Evolutionary conservation across 768 basidiomycete genomes (phyloP).

Genomic region (Sarcodon sp.): DNA sequence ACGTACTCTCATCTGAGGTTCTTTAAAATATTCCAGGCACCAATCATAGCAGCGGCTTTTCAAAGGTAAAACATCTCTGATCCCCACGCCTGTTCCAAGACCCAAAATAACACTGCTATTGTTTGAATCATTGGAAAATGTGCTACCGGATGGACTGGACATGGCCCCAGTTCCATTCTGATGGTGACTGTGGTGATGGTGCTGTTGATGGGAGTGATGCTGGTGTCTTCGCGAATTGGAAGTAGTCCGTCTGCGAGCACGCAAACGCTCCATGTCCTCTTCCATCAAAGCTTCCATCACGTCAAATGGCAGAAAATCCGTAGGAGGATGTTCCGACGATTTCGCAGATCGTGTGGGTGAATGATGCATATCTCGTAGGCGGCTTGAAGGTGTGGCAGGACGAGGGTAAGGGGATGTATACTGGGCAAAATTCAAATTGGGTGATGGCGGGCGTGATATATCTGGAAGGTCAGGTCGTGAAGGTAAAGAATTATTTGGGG

Average conservation of each 20-base stretch:
- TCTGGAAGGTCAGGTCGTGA: constrained; percentile 15
- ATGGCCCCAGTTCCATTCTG: constrained; percentile 28
- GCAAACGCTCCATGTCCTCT: constrained; percentile 87
- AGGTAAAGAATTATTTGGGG: constrained; percentile 20
- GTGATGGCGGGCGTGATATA: constrained; percentile 63
- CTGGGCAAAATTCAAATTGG: constrained; percentile 64
- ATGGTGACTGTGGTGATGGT: constrained; percentile 17
- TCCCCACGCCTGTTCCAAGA: constrained; percentile 66
- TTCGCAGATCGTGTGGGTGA: constrained; percentile 15
- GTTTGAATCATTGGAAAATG: constrained; percentile 66
- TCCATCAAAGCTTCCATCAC: constrained; percentile 86
- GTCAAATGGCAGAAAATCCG: constrained; percentile 57
- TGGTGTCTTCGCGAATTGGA: constrained; percentile 24
- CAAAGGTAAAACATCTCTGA: constrained; percentile 78
- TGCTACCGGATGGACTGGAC: constrained; percentile 62
- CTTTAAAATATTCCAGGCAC: constrained; percentile 95
- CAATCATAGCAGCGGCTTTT: constrained; percentile 92
- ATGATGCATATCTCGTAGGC: constrained; percentile 2
- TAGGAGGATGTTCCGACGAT: constrained; percentile 1
- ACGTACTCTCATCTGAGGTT: constrained; percentile 92
- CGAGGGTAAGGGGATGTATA: constrained; percentile 68
- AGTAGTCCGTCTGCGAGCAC: constrained; percentile 44
- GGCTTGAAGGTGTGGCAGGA: constrained; percentile 27
- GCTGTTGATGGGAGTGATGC: constrained; percentile 3
- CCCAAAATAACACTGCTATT: constrained; percentile 60